A percentile compares a stretch with the other conserved stretches of the same genome.
Evolutionary conservation across 2,329 filamentous ascomycete genomes (phyloP).

Genomic region (Colletotrichum camelliae): DNA sequence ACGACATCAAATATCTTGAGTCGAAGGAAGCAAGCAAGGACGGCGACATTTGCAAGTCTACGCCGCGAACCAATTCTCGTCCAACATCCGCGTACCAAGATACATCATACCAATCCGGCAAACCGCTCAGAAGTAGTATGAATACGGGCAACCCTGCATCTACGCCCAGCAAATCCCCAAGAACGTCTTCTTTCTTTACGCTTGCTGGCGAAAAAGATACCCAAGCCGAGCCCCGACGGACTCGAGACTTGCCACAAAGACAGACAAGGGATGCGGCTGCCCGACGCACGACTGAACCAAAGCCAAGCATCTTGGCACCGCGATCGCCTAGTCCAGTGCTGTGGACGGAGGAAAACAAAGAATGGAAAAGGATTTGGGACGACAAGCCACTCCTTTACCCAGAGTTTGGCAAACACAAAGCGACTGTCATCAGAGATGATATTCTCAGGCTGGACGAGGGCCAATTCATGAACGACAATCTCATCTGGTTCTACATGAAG

Average conservation of each 20-base stretch:
- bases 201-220: neutral
- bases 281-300: neutral
- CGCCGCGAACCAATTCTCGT: neutral
- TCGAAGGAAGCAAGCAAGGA: neutral
- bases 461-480: conserved; percentile 89
- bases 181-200: neutral
- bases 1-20: neutral
- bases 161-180: neutral
- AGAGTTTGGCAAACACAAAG: conserved; percentile 60
- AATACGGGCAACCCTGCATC: neutral
- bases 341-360: conserved; percentile 58
- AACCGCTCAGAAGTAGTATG: neutral
- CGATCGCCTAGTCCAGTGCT: conserved; percentile 26
- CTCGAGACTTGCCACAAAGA: neutral
- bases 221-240: neutral
- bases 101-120: neutral
- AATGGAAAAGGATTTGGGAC: conserved; percentile 59
- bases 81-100: neutral
- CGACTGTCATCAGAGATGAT: conserved; percentile 73
- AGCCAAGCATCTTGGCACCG: conserved; percentile 2
- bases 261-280: neutral
- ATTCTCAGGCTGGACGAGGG: conserved; percentile 81
- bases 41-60: neutral
- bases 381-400: conserved; percentile 67
- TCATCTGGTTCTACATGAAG: conserved; percentile 87